Base-by-base conservation (phyloP, 495 filamentous ascomycete genomes). In the Podospora pseudocomata region DNA sequence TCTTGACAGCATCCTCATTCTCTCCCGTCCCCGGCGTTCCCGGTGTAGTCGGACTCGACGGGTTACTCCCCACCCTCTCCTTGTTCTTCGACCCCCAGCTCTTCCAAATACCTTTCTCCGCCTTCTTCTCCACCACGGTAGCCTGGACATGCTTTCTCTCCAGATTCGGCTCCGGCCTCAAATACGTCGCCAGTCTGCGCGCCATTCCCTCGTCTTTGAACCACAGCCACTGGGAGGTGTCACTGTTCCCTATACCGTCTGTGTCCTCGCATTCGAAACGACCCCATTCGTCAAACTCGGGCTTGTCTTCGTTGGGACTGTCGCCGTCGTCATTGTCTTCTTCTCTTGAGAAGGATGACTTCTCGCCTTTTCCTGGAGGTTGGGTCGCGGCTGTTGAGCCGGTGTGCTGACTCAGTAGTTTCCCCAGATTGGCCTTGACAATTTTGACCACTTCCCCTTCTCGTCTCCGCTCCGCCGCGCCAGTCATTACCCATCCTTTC, bases 131-230 rank as follows among this genome's bases (percentile, higher is more conserved):
- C 54, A 67, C 78, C 15, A 79, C 77, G 5, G 68, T 68, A 0
- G 66, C 72, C 70, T 79, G 75, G 34, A 79, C 71, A 60, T 69
- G 65, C 49, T 32, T 66, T 49, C 64, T 67, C 68, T 66, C 72
- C 4, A 67, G 26, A 19, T 74, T 69, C 11, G 72, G 65, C 34
- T 77, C 74, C 4, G 84, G 84, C 68, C 76, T 76, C 26, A 86
- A 61, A 66, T 82, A 81, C 20, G 34, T 64, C 9, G 83, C 83
- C 23, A 86, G 63, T 27, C 84, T 72, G 6, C 64, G 65, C 0
- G 84, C 83, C 80, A 83, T 82, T 1, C 74, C 74, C 69, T 84
- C 84, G 63, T 85, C 81, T 2, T 62, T 71, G 76, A 81, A 86
- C 73, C 75, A 86, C 66, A 78, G 76, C 20, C 62, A 13, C 20